Evolutionary conservation across 1,284 basidiomycete genomes (phyloP).

Genomic region (Fistulinella cinereoalba): DNA sequence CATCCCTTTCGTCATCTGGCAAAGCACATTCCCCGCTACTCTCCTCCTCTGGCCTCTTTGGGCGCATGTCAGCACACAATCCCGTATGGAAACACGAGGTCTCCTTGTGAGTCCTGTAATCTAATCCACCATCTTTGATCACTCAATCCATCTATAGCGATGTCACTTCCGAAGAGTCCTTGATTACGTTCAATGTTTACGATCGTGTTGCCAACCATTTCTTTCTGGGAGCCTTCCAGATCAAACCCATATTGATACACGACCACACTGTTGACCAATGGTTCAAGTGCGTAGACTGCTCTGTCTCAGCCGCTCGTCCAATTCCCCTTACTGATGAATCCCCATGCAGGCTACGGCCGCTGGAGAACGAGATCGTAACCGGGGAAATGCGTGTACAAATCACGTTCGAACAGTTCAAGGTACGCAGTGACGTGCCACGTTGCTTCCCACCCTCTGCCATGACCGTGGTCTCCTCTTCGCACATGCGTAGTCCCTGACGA

Average conservation of each 20-base stretch:
- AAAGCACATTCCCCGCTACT: slow-evolving; percentile 29
- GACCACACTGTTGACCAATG: slow-evolving; percentile 97
- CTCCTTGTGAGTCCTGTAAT: slow-evolving; percentile 72
- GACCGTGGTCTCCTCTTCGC: slow-evolving; percentile 15
- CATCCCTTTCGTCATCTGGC: slow-evolving; percentile 39
- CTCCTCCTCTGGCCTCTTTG: slow-evolving; percentile 54
- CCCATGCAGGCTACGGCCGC: slow-evolving; percentile 62
- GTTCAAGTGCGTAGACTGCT: slow-evolving; percentile 71
- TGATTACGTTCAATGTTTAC: slow-evolving; percentile 89
- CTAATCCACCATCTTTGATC: slow-evolving; percentile 12
- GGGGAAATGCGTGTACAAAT: slow-evolving; percentile 96
- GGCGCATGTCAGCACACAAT: slow-evolving; percentile 72
- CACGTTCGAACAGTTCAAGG: slow-evolving; percentile 89
- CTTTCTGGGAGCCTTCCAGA: slow-evolving; percentile 90
- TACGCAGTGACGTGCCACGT: slow-evolving; percentile 33
- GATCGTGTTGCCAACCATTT: slow-evolving; percentile 86
- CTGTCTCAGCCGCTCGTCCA: neutral
- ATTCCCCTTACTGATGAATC: slow-evolving; percentile 13
- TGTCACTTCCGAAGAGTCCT: slow-evolving; percentile 88
- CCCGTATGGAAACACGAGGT: slow-evolving; percentile 99
- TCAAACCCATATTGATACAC: slow-evolving; percentile 87
- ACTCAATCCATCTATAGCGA: slow-evolving; percentile 57
- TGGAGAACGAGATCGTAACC: slow-evolving; percentile 78
- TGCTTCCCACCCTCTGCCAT: slow-evolving; percentile 24
- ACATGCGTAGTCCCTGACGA: slow-evolving; percentile 20